Base-by-base conservation (phyloP, 2,329 filamentous ascomycete genomes). In the Trichoderma atroviride region DNA sequence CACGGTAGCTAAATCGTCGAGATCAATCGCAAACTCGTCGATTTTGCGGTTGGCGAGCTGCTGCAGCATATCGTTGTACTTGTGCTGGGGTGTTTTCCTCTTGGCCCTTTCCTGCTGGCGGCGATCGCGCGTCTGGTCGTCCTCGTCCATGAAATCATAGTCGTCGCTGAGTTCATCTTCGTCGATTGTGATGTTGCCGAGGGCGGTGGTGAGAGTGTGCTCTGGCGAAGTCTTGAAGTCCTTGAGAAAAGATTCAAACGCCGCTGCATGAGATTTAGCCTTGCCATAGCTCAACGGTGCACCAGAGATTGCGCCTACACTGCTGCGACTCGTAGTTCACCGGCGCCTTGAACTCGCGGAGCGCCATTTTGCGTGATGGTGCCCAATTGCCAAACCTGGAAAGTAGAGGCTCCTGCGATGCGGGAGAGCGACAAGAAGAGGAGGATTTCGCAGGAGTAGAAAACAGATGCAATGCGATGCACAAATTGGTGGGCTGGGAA, bases 321-420 rank as follows among this genome's bases (percentile, higher is more conserved):
- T 96, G 89, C 81, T 99, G 96, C 76, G 90, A 89, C 76, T 90
- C 88, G 83, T 99, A 99, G 80, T 97, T 91, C 76, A 97, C 93
- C 63, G 91, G 88, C 74, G 90, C 86, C 78, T 87, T 90, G 81
- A 91, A 91, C 73, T 91, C 90, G 77, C 94, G 88, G 77, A 97
- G 91, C 86, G 94, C 91, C 95, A 97, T 97, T 74, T 73, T 82
- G 77, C 74, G 71, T 66, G 65, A 71, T 74, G 71, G 58, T 71
- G 56, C 72, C 69, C 70, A 52, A 71, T 68, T 64, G 70, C 71
- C 71, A 71, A 72, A 50, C 5, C 40, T n/a, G n/a, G n/a, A 53
- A 66, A 74, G 13, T 52, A 33, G 40, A 58, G 19, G 55, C 50
- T 67, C 47, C 27, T 59, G 72, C 73, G 73, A 74, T 59, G 65